Evolutionary conservation across 768 basidiomycete species (phyloP).

Genomic region (Myochromella boudieri): DNA sequence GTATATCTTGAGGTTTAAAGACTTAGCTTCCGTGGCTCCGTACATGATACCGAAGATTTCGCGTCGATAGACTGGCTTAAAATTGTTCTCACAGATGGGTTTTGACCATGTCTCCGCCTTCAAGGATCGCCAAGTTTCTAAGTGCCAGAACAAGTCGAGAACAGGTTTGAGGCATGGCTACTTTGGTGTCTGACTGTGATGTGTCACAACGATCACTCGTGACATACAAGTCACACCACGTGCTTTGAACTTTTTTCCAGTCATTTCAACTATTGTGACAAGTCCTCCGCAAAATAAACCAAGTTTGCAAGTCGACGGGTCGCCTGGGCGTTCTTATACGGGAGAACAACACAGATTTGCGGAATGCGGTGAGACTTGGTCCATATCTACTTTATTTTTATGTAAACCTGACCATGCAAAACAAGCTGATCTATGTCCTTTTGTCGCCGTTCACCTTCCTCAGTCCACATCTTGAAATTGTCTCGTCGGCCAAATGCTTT

Average conservation of each 20-base stretch:
- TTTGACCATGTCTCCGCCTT: too few relatives aligned
- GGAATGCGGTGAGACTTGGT: constrained; percentile 54
- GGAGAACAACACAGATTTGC: constrained; percentile 26
- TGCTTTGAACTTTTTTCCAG: constrained; percentile 15
- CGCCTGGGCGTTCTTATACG: constrained; percentile 10
- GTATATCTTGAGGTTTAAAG: too few relatives aligned
- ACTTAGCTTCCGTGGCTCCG: too few relatives aligned
- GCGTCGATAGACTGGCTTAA: too few relatives aligned
- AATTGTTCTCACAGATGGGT: too few relatives aligned
- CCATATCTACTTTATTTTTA: constrained; percentile 4
- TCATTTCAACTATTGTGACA: neutral
- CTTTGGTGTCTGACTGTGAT: too few relatives aligned
- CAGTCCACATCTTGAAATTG: constrained; percentile 41
- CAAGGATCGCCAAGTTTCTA: too few relatives aligned
- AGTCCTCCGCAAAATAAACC: constrained; percentile 2
- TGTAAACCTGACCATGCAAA: constrained; percentile 13
- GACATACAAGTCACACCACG: constrained; percentile 9
- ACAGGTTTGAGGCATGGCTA: too few relatives aligned
- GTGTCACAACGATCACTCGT: too few relatives aligned
- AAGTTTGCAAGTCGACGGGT: constrained; percentile 13
- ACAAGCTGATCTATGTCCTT: constrained; percentile 81
- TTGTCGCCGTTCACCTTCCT: constrained; percentile 60
- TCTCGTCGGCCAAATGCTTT: constrained; percentile 3
- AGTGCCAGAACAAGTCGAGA: too few relatives aligned
- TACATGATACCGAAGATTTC: too few relatives aligned